These are phyloP conservation scores for Alloteropsis angusta DNA, from an alignment of 202 grass and related monocot genomes.

Conservation along the genomic window DNA sequence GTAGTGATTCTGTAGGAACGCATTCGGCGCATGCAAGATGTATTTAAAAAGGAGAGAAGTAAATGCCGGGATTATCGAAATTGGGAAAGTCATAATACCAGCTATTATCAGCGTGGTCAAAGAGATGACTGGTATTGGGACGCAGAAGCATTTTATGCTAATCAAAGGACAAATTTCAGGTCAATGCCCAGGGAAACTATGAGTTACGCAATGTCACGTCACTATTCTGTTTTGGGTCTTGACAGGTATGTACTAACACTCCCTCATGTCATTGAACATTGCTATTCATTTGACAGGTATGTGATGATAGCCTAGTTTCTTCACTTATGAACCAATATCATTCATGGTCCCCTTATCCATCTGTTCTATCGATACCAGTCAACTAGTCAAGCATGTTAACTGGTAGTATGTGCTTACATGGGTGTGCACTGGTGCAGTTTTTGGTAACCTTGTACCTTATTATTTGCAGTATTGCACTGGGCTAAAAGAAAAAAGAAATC, in stretches of 20 bases:
- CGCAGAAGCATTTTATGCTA: slow-evolving; percentile 39
- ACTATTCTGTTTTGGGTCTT: slow-evolving; percentile 84
- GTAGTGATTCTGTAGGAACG: slow-evolving; percentile 59
- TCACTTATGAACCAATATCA: not conserved
- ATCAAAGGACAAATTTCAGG: slow-evolving; percentile 58
- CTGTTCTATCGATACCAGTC: not conserved
- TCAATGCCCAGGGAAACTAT: slow-evolving; percentile 30
- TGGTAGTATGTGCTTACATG: not conserved
- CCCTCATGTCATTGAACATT: not conserved
- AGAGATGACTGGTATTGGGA: slow-evolving; percentile 68
- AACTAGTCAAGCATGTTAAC: not conserved
- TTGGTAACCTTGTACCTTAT: not conserved
- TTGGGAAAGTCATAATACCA: slow-evolving; percentile 31
- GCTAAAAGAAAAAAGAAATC: not conserved
- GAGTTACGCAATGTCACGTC: slow-evolving; percentile 50
- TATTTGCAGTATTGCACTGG: not conserved
- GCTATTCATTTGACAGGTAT: not conserved
- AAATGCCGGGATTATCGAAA: slow-evolving; percentile 55
- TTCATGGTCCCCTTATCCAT: not conserved
- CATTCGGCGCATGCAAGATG: slow-evolving; percentile 74
- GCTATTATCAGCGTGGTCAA: slow-evolving; percentile 47
- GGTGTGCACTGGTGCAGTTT: not conserved
- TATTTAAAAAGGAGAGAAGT: slow-evolving; percentile 75
- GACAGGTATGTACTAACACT: slow-evolving; percentile 38
- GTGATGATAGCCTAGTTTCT: not conserved